These are phyloP conservation scores for Cryptococcus floricola DNA, from an alignment of 1,284 basidiomycete genomes.

Conservation along the genomic window DNA sequence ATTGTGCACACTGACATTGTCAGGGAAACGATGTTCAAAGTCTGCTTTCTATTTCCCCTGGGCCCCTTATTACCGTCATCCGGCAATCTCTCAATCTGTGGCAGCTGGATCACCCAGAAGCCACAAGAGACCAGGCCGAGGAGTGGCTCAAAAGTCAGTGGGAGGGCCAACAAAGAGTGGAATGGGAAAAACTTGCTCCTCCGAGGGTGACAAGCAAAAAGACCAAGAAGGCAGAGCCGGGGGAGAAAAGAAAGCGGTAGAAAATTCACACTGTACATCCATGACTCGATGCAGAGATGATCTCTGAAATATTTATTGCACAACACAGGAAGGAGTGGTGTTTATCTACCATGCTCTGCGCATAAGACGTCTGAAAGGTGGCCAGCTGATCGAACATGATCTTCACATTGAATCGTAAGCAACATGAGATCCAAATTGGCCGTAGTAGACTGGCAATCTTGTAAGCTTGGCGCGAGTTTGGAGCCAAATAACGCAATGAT, in stretches of 20 bases:
- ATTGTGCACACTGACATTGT: background rate
- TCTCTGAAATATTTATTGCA: too few species aligned
- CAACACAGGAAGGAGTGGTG: too few species aligned
- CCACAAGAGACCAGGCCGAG: conserved; percentile 62
- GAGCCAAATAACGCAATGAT: background rate
- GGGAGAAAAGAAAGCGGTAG: conserved; percentile 25
- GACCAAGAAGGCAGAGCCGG: conserved; percentile 9
- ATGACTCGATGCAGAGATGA: background rate
- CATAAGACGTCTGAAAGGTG: too few species aligned
- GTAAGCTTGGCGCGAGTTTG: too few species aligned
- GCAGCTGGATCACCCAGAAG: conserved; percentile 72
- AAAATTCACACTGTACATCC: background rate
- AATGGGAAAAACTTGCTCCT: conserved; percentile 21
- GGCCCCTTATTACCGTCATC: conserved; percentile 64
- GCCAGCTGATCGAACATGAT: background rate
- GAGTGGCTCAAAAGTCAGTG: conserved; percentile 58
- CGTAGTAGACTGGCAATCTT: too few species aligned
- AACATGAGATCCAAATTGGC: background rate
- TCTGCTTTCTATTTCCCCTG: conserved; percentile 59
- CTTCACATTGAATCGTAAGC: background rate
- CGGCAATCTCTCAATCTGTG: conserved; percentile 68
- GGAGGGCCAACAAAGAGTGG: conserved; percentile 22
- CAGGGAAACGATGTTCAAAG: conserved; percentile 69
- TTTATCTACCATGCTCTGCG: too few species aligned
- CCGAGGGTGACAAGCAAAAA: background rate